Conservation (phyloP, 306 rosid species). For the Vigna reflexopilosa region DNA sequence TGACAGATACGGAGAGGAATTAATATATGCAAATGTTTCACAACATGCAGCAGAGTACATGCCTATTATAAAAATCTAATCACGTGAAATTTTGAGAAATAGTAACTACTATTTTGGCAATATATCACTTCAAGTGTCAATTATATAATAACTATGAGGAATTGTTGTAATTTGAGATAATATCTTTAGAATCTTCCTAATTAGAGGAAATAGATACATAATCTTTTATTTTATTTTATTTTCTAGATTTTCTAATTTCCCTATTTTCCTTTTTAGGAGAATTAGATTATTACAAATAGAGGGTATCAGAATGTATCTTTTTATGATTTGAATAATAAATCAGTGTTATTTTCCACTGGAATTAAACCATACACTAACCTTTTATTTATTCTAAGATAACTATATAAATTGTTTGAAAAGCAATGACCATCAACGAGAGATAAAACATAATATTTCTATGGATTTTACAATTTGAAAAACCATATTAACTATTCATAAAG, state of each 20-base stretch:
- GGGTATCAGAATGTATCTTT: too few species aligned
- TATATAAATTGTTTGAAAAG: conserved; percentile 26
- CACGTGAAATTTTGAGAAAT: conserved; percentile 4
- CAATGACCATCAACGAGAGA: conserved; percentile 20
- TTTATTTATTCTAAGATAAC: conserved; percentile 20
- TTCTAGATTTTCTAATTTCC: too few species aligned
- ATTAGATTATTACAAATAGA: too few species aligned
- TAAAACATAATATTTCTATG: conserved; percentile 22
- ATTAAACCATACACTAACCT: conserved; percentile 14
- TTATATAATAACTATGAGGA: conserved; percentile 15
- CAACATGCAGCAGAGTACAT: conserved; percentile 9
- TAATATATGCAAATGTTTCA: conserved; percentile 24
- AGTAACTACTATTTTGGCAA: conserved; percentile 8
- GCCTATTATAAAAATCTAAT: conserved; percentile 9
- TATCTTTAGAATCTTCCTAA: too few species aligned
- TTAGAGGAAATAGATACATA: too few species aligned
- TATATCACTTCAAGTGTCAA: not conserved
- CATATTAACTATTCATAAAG: not conserved
- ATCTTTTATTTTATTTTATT: too few species aligned
- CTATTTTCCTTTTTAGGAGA: too few species aligned
- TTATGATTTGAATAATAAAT: too few species aligned
- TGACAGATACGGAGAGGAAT: not conserved
- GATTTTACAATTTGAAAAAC: conserved; percentile 26
- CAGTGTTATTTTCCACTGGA: too few species aligned
- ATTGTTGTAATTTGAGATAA: too few species aligned